phyloP scores from a whole-genome alignment of 163 green algal genomes.

The Scenedesmus sp. region DNA sequence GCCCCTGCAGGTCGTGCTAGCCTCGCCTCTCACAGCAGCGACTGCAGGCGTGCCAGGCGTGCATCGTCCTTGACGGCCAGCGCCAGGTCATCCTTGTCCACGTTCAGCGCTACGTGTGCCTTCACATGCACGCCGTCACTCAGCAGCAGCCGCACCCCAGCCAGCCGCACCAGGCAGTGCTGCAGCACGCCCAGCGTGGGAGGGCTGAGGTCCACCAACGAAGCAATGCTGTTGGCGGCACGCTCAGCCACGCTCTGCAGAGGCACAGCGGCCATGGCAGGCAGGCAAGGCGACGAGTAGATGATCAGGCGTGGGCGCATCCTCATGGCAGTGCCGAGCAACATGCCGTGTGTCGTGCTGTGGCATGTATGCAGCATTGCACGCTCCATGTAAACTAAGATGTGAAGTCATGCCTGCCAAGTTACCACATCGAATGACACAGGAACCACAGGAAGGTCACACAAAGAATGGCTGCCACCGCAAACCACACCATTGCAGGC shows the following conservation, averaged over 20 bases:
- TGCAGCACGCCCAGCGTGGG: constrained; percentile 46
- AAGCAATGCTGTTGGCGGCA: constrained; percentile 31
- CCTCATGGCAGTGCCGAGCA: background rate
- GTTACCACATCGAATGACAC: background rate
- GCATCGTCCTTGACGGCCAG: constrained; percentile 64
- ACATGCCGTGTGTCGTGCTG: background rate
- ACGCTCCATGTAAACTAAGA: no score
- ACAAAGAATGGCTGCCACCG: background rate
- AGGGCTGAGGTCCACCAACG: constrained; percentile 20
- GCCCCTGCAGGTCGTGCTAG: no score
- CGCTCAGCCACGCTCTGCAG: constrained; percentile 39
- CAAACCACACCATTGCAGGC: background rate
- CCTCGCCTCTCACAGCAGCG: constrained; percentile 58
- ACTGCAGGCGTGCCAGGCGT: constrained; percentile 61
- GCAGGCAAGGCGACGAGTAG: background rate
- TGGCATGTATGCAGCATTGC: background rate
- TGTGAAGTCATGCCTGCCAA: no score
- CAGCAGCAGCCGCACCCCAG: constrained; percentile 57
- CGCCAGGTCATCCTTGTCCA: constrained; percentile 75
- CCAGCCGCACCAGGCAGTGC: constrained; percentile 31
- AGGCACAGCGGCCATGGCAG: background rate
- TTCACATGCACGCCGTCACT: constrained; percentile 55
- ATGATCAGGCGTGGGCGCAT: no score
- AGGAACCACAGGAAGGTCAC: no score
- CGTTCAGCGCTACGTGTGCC: constrained; percentile 72